Conservation (phyloP, 1,284 basidiomycete species). For the Fomitopsis palustris region DNA sequence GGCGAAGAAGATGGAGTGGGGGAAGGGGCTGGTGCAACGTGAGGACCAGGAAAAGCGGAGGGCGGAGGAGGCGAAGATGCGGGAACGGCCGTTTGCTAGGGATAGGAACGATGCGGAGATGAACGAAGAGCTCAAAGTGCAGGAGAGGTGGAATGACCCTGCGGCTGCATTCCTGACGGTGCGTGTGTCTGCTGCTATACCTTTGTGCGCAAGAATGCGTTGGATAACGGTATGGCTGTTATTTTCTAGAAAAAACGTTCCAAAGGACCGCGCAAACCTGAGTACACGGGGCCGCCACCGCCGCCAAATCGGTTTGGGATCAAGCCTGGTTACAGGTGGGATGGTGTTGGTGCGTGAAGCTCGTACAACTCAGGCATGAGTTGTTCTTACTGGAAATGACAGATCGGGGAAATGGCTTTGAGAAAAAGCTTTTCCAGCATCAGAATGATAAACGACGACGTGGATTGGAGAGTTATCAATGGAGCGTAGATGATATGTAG, state of each 20-base stretch:
- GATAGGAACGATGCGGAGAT: constrained; percentile 81
- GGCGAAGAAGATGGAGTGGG: constrained; percentile 93
- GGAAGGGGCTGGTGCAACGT: constrained; percentile 88
- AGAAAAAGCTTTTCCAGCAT: constrained; percentile 87
- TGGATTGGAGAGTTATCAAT: constrained; percentile 72
- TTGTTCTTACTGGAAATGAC: constrained; percentile 11
- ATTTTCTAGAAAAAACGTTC: constrained; percentile 58
- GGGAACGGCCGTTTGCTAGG: constrained; percentile 67
- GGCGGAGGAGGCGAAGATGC: constrained; percentile 66
- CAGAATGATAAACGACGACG: constrained; percentile 71
- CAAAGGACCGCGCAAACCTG: constrained; percentile 77
- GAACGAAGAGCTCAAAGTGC: constrained; percentile 78
- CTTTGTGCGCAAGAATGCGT: constrained; percentile 1
- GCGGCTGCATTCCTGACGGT: constrained; percentile 91
- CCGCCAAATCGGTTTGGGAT: constrained; percentile 96
- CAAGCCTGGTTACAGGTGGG: constrained; percentile 94
- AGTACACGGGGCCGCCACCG: constrained; percentile 84
- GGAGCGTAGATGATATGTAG: constrained; percentile 90
- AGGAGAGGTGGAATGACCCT: constrained; percentile 92
- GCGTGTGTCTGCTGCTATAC: constrained; percentile 27
- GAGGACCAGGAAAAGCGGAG: constrained; percentile 68
- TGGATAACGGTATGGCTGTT: not conserved
- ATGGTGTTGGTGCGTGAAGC: constrained; percentile 78
- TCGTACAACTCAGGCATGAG: not conserved
- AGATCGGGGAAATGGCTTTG: constrained; percentile 94